Base-by-base conservation (phyloP, 1,139 yeast genomes). In the Blastobotrys persicus region DNA sequence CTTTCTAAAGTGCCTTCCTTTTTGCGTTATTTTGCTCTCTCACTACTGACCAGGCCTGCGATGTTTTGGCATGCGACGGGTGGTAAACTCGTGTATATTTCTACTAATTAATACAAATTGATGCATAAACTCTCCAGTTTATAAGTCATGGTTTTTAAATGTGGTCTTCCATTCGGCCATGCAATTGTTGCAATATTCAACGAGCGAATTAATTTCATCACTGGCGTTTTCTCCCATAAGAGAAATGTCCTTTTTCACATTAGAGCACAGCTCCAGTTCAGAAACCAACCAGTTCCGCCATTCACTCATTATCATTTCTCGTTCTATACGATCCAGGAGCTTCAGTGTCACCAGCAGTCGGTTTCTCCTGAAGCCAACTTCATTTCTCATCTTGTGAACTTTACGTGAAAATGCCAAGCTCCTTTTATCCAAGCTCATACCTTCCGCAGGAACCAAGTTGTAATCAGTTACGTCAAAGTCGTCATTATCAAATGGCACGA, bases 281-380 rank as follows among this genome's bases (percentile, higher is more conserved):
- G 75, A 74, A n/a, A 78, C 59, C 7, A 92, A 69, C 83, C 95
- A 92, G 54, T 80, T 77, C 46, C 75, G 74, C 83, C 92, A 92
- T 59, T 85, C 91, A 0, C 83, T 82, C 34, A 71, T 61, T 1
- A 85, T 78, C 13, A 85, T 64, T 54, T 85, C 89, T 35, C 71
- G 69, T 61, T 92, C 98, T 64, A 85, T 73, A 31, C 75, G 75
- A 56, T 87, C 87, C 51, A 92, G 68, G 44, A 87, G 75, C 47
- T 81, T 79, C 52, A 92, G 70, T 49, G 84, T 83, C 2, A 88
- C 81, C 33, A 91, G 63, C n/a, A 91, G 68, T 48, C 85, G 83
- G 63, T 88, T 88, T 47, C 98, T 73, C 59, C 80, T 79, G 14
- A 83, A 63, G 0, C 95, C 95, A 26, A 88, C 70, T 13, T 83